These are phyloP conservation scores for Hypomontagnella monticulosa DNA, from an alignment of 495 filamentous ascomycete species.

Conservation along the genomic window DNA sequence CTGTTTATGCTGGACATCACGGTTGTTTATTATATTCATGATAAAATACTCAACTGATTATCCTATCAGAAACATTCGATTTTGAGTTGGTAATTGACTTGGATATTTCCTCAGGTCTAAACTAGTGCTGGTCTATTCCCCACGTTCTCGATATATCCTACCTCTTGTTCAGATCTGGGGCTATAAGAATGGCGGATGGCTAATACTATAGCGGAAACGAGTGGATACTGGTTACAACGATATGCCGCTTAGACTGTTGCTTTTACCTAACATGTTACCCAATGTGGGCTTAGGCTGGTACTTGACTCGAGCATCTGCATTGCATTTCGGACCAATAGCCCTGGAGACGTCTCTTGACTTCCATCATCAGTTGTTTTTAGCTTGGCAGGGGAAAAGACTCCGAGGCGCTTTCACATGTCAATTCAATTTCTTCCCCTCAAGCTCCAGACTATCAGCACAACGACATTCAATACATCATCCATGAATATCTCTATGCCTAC, in stretches of 20 bases:
- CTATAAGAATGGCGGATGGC: conserved; percentile 5
- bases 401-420: conserved; percentile 40
- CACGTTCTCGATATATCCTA: not conserved
- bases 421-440: conserved; percentile 34
- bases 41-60: not conserved
- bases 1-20: not conserved
- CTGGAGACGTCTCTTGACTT: conserved; percentile 31
- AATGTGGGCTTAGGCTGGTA: not conserved
- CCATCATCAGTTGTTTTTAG: conserved; percentile 24
- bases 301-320: conserved; percentile 29
- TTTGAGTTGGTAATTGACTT: conserved; percentile 1
- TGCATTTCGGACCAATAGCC: conserved; percentile 24
- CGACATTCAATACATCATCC: no score
- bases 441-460: no score
- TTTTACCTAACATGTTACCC: conserved; percentile 4
- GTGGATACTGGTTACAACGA: conserved; percentile 10
- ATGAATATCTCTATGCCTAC: no score
- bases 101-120: conserved; percentile 5
- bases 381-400: conserved; percentile 38
- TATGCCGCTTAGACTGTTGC: conserved; percentile 10
- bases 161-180: not conserved
- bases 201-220: conserved; percentile 14
- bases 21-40: not conserved
- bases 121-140: conserved; percentile 11
- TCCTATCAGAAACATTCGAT: not conserved